Evolutionary conservation across 2,329 filamentous ascomycete species (phyloP), one percentile per base, ranked within the genome.

Genomic region (Parafenestella ontariensis): DNA sequence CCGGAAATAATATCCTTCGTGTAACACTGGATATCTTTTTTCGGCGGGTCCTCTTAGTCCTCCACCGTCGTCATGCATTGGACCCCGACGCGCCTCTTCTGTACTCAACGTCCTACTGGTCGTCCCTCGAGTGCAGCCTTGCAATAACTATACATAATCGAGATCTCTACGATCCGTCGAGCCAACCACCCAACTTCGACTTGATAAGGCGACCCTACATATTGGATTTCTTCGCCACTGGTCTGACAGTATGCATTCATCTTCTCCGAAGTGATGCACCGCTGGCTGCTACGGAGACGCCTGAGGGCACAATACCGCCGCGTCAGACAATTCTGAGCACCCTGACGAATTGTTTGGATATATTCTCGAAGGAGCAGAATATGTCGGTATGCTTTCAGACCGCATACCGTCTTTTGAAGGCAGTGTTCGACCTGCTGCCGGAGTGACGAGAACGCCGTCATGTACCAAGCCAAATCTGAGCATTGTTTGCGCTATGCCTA

Each of bases 31-130:
- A 73, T 23, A 65, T 73, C 4, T 72, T 66, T 44, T 63, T 72
- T 31, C 66, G 70, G 3, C 65, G 69, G 6, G 45, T 64, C 24
- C 61, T 72, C 18, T 57, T 71, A 8, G 58, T 60, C 3, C 55
- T 74, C 10, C 70, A 74, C 49, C 62, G 65, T 4, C 51, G 55
- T 13, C 65, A 68, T 48, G 66, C 69, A 3, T 48, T 68, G 10
- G 50, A 58, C 13, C 52, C 56, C 0, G 52, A 65, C 5, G 69
- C 66, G 4, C 52, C 57, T 11, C 40, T 47, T 17, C n/a, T 61
- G 4, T 72, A 66, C 43, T 56, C 66, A 15, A 57, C 60, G 6
- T 72, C 70, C 1, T 73, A 74, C 49, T 73, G 70, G 64, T 68
- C 70, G 18, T 70, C 66, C 18, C 56, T 74, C 7, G 70, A 72